A percentile compares a stretch with the other conserved stretches of the same genome.
These are phyloP conservation scores for Sistotremastrum suecicum DNA, from an alignment of 768 basidiomycete genomes.

Conservation along the genomic window DNA sequence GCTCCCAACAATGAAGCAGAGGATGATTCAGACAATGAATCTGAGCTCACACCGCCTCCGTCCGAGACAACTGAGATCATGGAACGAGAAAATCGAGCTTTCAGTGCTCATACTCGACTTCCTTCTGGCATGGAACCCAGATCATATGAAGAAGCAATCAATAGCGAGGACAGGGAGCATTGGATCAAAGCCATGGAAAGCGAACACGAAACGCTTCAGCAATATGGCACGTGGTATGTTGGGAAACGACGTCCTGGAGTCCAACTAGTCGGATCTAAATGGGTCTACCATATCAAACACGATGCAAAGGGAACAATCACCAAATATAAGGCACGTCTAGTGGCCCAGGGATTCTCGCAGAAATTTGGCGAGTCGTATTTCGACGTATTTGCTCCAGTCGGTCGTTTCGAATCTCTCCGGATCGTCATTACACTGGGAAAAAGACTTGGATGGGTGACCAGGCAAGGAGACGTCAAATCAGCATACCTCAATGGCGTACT, in stretches of 20 bases:
- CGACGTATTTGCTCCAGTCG: no score
- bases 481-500: slow-evolving; percentile 17
- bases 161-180: background rate
- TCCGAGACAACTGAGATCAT: no score
- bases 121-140: slow-evolving; percentile 2
- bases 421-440: no score
- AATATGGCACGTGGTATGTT: slow-evolving; percentile 11
- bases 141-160: slow-evolving; percentile 2
- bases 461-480: slow-evolving; percentile 9
- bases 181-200: slow-evolving; percentile 1
- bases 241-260: slow-evolving; percentile 8
- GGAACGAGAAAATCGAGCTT: no score
- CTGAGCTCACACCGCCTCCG: no score
- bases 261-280: slow-evolving; percentile 10
- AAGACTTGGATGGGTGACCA: slow-evolving; percentile 12
- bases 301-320: slow-evolving; percentile 8
- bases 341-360: slow-evolving; percentile 17
- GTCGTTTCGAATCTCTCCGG: no score
- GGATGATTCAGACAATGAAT: no score
- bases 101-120: no score
- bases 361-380: slow-evolving; percentile 8
- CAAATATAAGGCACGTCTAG: slow-evolving; percentile 14
- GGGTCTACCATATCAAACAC: slow-evolving; percentile 15
- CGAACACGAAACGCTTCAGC: slow-evolving; percentile 1
- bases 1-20: no score